Evolutionary conservation across 202 grass and related monocot genomes (phyloP).

Genomic region (Setaria italica): DNA sequence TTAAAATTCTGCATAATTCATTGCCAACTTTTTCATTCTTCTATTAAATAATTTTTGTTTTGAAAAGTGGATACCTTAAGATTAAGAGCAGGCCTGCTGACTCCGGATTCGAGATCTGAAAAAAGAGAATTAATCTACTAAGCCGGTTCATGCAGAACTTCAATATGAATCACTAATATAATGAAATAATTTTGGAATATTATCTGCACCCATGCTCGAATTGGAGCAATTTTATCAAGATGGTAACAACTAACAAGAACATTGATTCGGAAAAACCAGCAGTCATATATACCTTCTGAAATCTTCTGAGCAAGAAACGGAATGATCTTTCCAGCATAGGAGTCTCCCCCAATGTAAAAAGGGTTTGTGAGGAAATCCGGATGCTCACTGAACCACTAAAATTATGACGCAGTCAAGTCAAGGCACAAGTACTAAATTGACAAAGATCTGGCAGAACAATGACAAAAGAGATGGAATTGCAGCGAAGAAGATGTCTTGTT

Average conservation of each 20-base stretch:
- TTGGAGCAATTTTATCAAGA: too few relatives aligned
- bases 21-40: not conserved
- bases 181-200: too few relatives aligned
- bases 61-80: not conserved
- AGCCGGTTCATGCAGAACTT: too few relatives aligned
- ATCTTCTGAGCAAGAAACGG: conserved; percentile 28
- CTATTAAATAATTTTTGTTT: not conserved
- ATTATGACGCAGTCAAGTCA: too few relatives aligned
- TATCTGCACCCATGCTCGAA: too few relatives aligned
- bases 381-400: conserved; percentile 64
- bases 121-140: not conserved
- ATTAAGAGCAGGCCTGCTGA: not conserved
- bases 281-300: conserved; percentile 8
- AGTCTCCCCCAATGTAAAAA: conserved; percentile 69
- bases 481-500: too few relatives aligned
- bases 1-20: too few relatives aligned
- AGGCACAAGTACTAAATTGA: too few relatives aligned
- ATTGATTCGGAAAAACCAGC: too few relatives aligned
- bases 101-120: not conserved
- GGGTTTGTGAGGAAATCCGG: conserved; percentile 50
- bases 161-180: too few relatives aligned
- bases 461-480: too few relatives aligned
- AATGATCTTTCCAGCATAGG: conserved; percentile 61
- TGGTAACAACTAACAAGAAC: too few relatives aligned
- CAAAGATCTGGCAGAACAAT: not conserved